Evolutionary conservation across 768 basidiomycete genomes (phyloP), one percentile per base, ranked within the genome.

Genomic region (Mycena filopes): DNA sequence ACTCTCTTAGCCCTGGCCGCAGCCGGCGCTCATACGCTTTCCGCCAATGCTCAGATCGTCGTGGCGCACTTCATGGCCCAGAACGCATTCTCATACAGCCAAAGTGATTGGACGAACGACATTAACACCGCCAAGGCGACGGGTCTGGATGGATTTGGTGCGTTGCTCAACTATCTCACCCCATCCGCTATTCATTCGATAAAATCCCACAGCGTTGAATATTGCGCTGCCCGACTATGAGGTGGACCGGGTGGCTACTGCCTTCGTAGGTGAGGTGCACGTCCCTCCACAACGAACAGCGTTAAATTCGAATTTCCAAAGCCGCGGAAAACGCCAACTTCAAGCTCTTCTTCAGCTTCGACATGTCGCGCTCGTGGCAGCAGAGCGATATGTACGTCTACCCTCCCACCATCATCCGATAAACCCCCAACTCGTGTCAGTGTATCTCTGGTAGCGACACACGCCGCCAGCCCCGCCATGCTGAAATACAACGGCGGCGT

Each of bases 331-430:
- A 71, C 23, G 60, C 70, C 38, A 68, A 70, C 43, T 80, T 80
- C 74, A 78, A 79, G 71, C 65, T 81, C 20, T 79, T 81, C 71
- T 64, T 78, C 60, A 78, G 75, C 31, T 77, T 80, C 59, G 80
- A 80, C 63, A 77, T 79, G 78, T 71, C 72, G n/a, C 67, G 43
- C 28, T 51, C 59, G 15, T 75, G 72, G 74, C 29, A 38, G 36
- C 40, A 55, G 20, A 18, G 31, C 26, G 70, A 73, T 47, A 69
- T 72, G 64, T 63, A 8, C n/a, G 62, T 50, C 26, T 25, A 0
- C 2, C 29, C 3, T 42, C 2, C 28, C 21, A 15, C 29, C 21
- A 8, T 11, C 5, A 21, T n/a, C 10, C 26, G 13, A 13, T 18
- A 21, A 4, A 8, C 16, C 47, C 5, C 23, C 1, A 53, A n/a